Percentiles rank a stretch among this genome's conserved stretches.
phyloP scores from a whole-genome alignment of 306 rosid species.

The Betula pendula region DNA sequence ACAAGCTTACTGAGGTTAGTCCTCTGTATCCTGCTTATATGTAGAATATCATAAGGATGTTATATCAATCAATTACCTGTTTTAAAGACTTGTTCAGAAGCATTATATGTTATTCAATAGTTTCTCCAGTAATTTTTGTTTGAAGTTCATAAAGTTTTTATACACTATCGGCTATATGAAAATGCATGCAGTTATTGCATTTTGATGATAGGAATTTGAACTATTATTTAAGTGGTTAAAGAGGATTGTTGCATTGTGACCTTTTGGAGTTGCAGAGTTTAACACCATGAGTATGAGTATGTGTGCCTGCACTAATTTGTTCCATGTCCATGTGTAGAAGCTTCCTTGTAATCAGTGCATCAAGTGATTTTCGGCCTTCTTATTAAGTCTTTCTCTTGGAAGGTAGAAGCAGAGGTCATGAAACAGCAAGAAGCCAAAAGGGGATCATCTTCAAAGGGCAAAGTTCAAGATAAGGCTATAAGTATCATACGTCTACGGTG shows the following conservation, averaged over 20 bases:
- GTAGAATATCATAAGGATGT: background rate
- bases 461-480: slow-evolving; percentile 87
- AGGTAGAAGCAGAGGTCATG: slow-evolving; percentile 87
- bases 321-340: slow-evolving; percentile 5
- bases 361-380: slow-evolving; percentile 31
- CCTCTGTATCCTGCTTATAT: slow-evolving; percentile 12
- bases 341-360: slow-evolving; percentile 28
- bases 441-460: slow-evolving; percentile 79
- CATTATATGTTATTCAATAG: background rate
- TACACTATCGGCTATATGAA: background rate
- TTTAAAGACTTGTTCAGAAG: background rate
- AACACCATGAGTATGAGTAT: background rate
- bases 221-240: background rate
- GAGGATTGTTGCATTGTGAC: background rate
- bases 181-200: background rate
- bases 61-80: background rate
- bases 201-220: background rate
- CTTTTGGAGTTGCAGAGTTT: background rate
- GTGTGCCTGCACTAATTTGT: slow-evolving; percentile 1
- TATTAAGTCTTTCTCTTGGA: slow-evolving; percentile 32
- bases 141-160: background rate
- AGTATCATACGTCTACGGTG: slow-evolving; percentile 71
- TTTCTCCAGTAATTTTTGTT: background rate
- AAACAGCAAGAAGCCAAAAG: slow-evolving; percentile 74
- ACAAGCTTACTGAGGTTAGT: slow-evolving; percentile 84